Base-by-base conservation (phyloP, 73 alveolate genomes). In the Paramecium sonneborni region DNA sequence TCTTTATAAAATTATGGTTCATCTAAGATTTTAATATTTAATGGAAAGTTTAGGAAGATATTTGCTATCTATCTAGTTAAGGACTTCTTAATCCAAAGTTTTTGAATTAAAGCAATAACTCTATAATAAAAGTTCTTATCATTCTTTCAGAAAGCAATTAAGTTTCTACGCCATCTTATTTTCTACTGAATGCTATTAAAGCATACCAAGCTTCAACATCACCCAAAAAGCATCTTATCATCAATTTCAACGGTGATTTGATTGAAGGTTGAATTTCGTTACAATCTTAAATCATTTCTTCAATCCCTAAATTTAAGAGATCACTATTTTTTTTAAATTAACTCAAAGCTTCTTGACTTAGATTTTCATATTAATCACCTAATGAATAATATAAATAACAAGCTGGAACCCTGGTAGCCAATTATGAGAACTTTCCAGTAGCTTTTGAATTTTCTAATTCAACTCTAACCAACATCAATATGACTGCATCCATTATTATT, bases 181-280 rank as follows among this genome's bases (percentile, higher is more conserved):
- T 34, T 74, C 87, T 74, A 37, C 67, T 74, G 38, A 74, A 37
- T 23, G 58, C 58, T 8, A 74, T 37, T 15, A 74, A 11, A 11
- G 87, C 87, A 34, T 74, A 74, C 87, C 87, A 74, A 14, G 87
- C 87, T 39, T 74, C 87, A 2, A 74, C 87, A 39, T 74, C 87
- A 28, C 87, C 87, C 87, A 74, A 37, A 20, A 37, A 74, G 15
- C 87, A 74, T 74, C 87, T 74, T 37, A 74, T 74, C 58, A 74
- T 34, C 32, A 74, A 37, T 74, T 74, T 74, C 3, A 74, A 37
- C 12, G 87, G 87, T 34, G 37, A 32, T 24, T 37, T 39, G 11
- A 34, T 37, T 23, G 56, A 37, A 10, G 38, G 7, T 8, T 34
- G 20, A 15, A 74, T 74, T 74, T 34, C 56, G 32, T 74, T 74